Conservation (phyloP, 192 early-diverging fungal genomes). For the Piromyces finnis region DNA sequence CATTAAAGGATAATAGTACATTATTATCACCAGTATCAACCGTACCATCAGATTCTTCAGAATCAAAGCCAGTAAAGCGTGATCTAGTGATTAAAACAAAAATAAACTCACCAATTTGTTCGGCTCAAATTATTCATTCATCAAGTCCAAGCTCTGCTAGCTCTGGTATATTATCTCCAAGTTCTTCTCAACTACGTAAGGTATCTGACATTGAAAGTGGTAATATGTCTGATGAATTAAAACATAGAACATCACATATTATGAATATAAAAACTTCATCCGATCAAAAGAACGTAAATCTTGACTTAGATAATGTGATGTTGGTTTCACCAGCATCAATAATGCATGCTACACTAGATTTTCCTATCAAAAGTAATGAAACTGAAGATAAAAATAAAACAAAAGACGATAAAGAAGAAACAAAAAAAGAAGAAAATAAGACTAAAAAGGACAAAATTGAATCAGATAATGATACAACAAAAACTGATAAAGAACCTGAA, state of each 20-base stretch:
- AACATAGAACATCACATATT: neutral
- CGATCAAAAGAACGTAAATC: neutral
- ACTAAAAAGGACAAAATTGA: neutral
- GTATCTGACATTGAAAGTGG: neutral
- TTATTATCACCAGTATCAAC: neutral
- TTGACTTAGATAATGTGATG: neutral
- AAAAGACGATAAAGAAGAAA: neutral
- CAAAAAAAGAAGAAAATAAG: neutral
- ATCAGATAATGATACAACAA: neutral
- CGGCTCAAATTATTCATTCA: too few species aligned
- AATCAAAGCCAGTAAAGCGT: neutral
- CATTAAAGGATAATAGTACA: neutral
- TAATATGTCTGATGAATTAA: neutral
- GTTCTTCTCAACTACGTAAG: neutral
- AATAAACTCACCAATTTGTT: neutral
- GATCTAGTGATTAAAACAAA: neutral
- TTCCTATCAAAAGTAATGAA: neutral
- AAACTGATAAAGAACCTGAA: constrained; percentile 7
- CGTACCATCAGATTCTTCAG: neutral
- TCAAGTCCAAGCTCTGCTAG: neutral
- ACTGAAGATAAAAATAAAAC: too few species aligned
- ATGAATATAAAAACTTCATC: neutral
- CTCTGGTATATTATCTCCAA: neutral
- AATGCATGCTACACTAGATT: neutral
- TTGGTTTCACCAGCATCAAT: neutral